Evolutionary conservation across 2,329 filamentous ascomycete species (phyloP).

Genomic region (Colletotrichum scovillei): DNA sequence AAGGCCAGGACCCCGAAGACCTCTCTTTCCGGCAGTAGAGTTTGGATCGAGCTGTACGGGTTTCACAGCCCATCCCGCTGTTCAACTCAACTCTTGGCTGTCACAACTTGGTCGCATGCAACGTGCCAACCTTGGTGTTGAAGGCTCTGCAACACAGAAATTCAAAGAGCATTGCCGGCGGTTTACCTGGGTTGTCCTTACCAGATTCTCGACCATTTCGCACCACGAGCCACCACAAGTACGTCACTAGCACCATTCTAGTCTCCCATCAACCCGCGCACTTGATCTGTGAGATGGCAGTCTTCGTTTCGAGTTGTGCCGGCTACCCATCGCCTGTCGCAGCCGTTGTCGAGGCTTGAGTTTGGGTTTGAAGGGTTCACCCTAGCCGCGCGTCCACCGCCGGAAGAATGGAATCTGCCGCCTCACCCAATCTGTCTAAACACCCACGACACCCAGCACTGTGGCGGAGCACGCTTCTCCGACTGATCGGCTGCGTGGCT

Average conservation of each 20-base stretch:
- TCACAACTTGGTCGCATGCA: background rate
- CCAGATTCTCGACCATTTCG: background rate
- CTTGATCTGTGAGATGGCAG: background rate
- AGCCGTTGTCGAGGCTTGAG: background rate
- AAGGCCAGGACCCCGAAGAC: conserved; percentile 2
- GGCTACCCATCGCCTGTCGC: background rate
- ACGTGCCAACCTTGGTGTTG: background rate
- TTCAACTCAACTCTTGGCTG: conserved; percentile 21
- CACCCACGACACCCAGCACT: background rate
- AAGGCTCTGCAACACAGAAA: background rate
- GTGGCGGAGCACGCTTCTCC: background rate
- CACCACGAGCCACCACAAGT: background rate
- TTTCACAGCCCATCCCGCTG: conserved; percentile 11
- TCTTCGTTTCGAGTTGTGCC: conserved; percentile 11
- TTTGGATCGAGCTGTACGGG: conserved; percentile 13
- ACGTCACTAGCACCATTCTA: background rate
- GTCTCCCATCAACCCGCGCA: too few species aligned
- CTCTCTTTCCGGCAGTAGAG: background rate
- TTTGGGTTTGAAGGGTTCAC: conserved; percentile 10
- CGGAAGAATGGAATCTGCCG: background rate
- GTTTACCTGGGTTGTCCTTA: background rate
- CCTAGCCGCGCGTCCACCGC: conserved; percentile 2
- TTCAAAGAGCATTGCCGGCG: background rate
- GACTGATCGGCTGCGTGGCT: background rate
- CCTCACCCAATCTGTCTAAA: background rate